These are phyloP conservation scores for Mycogone perniciosa DNA, from an alignment of 2,329 filamentous ascomycete species.

Conservation along the genomic window DNA sequence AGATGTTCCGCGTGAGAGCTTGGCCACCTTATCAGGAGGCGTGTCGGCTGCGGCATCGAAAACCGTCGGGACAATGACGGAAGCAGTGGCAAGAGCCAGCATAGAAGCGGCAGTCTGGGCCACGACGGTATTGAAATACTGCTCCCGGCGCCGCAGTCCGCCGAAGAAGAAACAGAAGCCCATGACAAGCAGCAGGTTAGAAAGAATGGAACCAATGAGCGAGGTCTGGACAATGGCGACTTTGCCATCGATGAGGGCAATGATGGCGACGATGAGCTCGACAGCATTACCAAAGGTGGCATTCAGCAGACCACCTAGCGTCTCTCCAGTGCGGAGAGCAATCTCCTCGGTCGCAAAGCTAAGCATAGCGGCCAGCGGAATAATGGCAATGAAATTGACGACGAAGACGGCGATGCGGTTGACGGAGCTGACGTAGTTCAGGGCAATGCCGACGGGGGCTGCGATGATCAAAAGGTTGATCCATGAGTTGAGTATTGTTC, in stretches of 20 bases:
- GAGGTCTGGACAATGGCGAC: conserved; percentile 88
- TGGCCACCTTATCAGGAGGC: conserved; percentile 44
- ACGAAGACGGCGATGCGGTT: conserved; percentile 65
- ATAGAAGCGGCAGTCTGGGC: conserved; percentile 83
- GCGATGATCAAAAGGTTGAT: conserved; percentile 77
- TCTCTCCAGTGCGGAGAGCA: conserved; percentile 73
- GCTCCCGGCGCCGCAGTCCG: conserved; percentile 69
- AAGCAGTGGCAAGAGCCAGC: conserved; percentile 70
- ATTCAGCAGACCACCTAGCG: conserved; percentile 80
- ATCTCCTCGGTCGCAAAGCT: conserved; percentile 89
- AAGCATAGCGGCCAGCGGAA: conserved; percentile 80
- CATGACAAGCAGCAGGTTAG: conserved; percentile 81
- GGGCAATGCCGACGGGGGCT: conserved; percentile 71
- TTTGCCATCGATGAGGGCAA: conserved; percentile 68
- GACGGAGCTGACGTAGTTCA: conserved; percentile 55
- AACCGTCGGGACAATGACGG: conserved; percentile 83
- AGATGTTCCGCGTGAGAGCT: conserved; percentile 64
- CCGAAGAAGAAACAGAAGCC: conserved; percentile 92
- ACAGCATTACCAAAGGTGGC: conserved; percentile 91
- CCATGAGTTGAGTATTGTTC: conserved; percentile 75
- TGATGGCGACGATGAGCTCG: conserved; percentile 81
- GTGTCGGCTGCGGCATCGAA: conserved; percentile 54
- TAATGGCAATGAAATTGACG: conserved; percentile 89
- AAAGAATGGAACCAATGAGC: conserved; percentile 84
- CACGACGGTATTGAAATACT: conserved; percentile 87